Conservation (phyloP, 164 flowering plant genomes). For the Macadamia integrifolia region DNA sequence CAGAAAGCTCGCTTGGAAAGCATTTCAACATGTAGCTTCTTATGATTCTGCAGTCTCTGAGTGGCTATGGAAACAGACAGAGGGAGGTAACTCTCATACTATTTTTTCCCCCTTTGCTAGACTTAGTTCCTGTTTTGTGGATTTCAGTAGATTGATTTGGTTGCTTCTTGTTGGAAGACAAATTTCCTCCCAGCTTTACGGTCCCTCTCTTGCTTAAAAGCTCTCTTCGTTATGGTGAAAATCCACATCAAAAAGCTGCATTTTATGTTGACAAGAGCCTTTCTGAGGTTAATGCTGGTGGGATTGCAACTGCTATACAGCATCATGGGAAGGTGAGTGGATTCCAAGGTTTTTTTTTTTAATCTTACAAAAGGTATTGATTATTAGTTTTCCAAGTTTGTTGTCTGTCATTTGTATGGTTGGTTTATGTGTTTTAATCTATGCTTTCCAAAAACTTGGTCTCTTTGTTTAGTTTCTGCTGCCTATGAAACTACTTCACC, state of each 20-base stretch:
- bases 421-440: no score
- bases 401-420: no score
- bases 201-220: constrained; percentile 59
- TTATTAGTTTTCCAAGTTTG: no score
- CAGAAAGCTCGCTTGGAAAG: constrained; percentile 92
- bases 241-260: constrained; percentile 96
- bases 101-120: background rate
- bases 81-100: constrained; percentile 38
- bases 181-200: constrained; percentile 78
- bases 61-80: constrained; percentile 92
- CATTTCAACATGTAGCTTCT: constrained; percentile 92
- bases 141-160: background rate
- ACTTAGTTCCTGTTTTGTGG: background rate
- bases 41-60: constrained; percentile 99
- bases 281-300: constrained; percentile 81
- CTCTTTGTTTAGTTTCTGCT: background rate
- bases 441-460: no score
- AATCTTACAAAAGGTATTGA: no score
- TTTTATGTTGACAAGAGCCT: constrained; percentile 89
- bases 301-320: constrained; percentile 89
- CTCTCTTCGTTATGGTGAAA: constrained; percentile 97
- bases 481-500: background rate
- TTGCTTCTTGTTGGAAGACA: constrained; percentile 31
- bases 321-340: constrained; percentile 88
- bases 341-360: background rate